phyloP scores from a whole-genome alignment of 345 rosid genomes.

The Gossypium ekmanianum region DNA sequence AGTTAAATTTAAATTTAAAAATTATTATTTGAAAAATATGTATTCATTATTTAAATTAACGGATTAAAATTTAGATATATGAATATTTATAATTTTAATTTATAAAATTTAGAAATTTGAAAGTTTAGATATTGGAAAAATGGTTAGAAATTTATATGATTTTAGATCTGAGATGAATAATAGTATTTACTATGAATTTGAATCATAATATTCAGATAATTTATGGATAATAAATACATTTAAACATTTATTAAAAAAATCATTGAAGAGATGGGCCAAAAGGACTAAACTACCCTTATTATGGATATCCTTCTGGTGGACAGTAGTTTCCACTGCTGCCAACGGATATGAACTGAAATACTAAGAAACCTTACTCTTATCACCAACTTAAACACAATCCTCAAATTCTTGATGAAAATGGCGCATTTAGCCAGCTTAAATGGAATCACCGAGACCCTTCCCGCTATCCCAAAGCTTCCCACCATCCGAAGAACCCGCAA shows the following conservation, averaged over 20 bases:
- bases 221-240: no score
- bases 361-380: neutral
- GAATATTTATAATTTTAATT: no score
- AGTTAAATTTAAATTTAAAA: no score
- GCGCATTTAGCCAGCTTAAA: constrained; percentile 44
- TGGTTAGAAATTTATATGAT: no score
- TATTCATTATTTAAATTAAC: no score
- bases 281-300: neutral
- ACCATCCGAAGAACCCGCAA: constrained; percentile 17
- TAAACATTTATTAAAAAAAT: neutral
- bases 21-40: no score
- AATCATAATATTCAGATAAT: no score
- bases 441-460: constrained; percentile 30
- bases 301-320: constrained; percentile 14
- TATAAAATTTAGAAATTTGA: no score
- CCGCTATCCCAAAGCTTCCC: constrained; percentile 27
- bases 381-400: constrained; percentile 9
- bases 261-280: neutral
- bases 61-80: no score
- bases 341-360: neutral
- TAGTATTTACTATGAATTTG: no score
- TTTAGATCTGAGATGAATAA: no score
- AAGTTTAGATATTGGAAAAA: no score
- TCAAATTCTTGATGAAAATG: constrained; percentile 26
- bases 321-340: neutral